Base-by-base conservation (phyloP, 176 grass and related monocot species). In the Triticum timopheevii region DNA sequence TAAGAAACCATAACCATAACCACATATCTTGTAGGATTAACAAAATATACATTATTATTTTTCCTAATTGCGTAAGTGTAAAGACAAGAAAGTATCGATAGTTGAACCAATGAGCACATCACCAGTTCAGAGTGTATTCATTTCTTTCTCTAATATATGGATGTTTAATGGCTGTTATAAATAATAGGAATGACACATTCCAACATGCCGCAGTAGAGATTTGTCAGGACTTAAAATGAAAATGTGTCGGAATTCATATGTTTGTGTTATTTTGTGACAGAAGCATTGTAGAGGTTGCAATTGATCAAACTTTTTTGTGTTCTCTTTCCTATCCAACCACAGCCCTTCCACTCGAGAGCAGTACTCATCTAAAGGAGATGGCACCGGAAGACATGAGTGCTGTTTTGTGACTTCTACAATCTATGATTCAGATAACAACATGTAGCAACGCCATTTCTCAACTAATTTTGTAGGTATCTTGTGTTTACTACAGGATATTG, bases 31-130 rank as follows among this genome's bases (percentile, higher is more conserved):
- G 36, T 39, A 98, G 96, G 93, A 96, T 84, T 88, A 94, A 34
- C 92, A 91, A 86, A 92, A 84, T 76, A 76, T 85, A 3, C 89
- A 94, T 12, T 98, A 98, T 65, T 98, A 94, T 80, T 95, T 92
- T 76, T 40, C 96, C 93, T 1, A 91, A 93, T 73, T 98, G 96
- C 79, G 39, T 40, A 95, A 90, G 73, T 84, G 93, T 83, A 93
- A 87, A 71, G 73, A 17, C n/a, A 93, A 92, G 63, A 80, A 9
- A 61, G 44, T 45, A 56, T 66, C 31, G 9, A 52, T 22, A 72
- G 69, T 80, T 61, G 73, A 62, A 73, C 82, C 79, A 62, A 65
- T 16, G 44, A 59, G 24, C 31, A 82, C 61, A 24, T 8, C 54
- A 84, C 77, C 38, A 87, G 69, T 69, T 86, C 90, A 82, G 70